Evolutionary conservation across 768 basidiomycete species (phyloP), one percentile per base, ranked within the genome.

Genomic region (Bullera alba): DNA sequence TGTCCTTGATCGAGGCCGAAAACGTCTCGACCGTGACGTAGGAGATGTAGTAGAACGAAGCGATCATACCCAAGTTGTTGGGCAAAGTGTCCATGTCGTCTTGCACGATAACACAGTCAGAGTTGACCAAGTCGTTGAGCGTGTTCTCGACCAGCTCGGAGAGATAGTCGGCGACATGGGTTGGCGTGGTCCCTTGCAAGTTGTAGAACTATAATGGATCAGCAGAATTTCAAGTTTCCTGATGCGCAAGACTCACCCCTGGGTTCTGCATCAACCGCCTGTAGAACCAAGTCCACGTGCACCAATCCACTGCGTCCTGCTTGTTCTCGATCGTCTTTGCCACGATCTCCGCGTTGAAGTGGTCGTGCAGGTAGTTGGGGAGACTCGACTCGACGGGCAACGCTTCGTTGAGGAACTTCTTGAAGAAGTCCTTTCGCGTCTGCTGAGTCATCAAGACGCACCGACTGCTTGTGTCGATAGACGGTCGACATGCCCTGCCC

Each of bases 301-400:
- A 76, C 69, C 95, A 95, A 73, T 99, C 93, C 83, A 77, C 75
- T 4, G 75, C 75, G 69, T 95, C 89, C 73, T 99, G 93, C 77
- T 99, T 99, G 74, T 96, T 97, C 75, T 97, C 91, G 50, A 97
- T 96, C 12, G 92, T 97, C 51, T 91, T 93, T 35, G 96, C 91
- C 7, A 92, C 92, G 57, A 97, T 95, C 73, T 97, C 95, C 0
- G 93, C 90, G 44, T 96, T 79, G 81, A 97, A 96, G 72, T 95
- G 95, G 68, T 97, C 95, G 63, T 96, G 93, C 1, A 99, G 75
- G 69, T 90, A 85, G 0, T 87, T 89, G 1, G 92, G 83, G 3
- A 97, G 75, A 70, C 93, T 90, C 0, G 88, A 92, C 71, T 99
- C 95, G 57, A 97, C 95, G 5, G 93, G 95, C 23, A 99, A 75